Evolutionary conservation across 73 alveolate species (phyloP).

Genomic region (Paramecium sonneborni): DNA sequence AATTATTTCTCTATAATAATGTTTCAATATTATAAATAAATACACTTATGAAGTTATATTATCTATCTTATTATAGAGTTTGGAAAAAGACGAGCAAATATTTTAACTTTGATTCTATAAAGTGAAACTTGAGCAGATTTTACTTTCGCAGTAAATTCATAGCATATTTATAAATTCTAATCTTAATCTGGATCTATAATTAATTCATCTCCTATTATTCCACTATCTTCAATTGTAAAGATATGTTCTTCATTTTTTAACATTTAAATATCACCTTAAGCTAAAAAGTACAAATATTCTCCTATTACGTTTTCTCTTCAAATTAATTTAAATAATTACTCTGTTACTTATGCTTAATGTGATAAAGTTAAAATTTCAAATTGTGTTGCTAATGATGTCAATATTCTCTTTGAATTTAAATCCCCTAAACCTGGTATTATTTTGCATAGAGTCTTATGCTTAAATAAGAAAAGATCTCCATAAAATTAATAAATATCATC

Average conservation of each 20-base stretch:
- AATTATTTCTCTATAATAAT: neutral
- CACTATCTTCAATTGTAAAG: neutral
- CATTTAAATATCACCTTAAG: neutral
- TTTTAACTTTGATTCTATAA: neutral
- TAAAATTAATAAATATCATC: neutral
- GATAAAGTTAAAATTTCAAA: no score
- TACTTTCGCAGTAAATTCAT: neutral
- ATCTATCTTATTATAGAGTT: neutral
- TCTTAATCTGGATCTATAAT: conserved; percentile 30
- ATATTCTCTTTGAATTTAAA: neutral
- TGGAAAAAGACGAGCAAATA: neutral
- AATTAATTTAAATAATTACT: neutral
- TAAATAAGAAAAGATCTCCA: neutral
- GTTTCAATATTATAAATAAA: neutral
- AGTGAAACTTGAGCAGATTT: neutral
- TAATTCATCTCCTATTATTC: conserved; percentile 48
- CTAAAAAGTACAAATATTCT: neutral
- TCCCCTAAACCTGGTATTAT: neutral
- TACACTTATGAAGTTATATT: neutral
- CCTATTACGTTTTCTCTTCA: neutral
- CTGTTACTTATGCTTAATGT: neutral
- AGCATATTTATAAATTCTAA: neutral
- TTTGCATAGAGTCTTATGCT: neutral
- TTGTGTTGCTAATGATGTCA: no score
- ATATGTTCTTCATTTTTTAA: neutral